Conservation (phyloP, 768 basidiomycete species). For the Leccinum sublutescens region DNA sequence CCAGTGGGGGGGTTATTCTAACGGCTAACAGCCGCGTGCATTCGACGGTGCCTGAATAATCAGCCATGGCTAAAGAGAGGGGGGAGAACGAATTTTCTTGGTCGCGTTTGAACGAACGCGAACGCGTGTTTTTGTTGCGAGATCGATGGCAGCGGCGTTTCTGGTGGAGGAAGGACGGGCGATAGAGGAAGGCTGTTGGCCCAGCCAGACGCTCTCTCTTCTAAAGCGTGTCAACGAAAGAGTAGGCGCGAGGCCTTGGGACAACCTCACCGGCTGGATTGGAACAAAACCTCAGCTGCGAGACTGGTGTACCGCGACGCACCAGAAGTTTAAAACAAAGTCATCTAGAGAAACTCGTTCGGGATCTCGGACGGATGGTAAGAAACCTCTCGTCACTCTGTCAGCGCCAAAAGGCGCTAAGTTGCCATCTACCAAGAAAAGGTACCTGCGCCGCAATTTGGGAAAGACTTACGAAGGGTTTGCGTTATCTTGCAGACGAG, state of each 20-base stretch:
- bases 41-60: slow-evolving; percentile 10
- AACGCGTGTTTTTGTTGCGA: not conserved
- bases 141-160: not conserved
- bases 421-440: too few species aligned
- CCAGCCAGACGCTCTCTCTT: slow-evolving; percentile 20
- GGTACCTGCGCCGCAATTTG: too few species aligned
- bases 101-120: slow-evolving; percentile 19
- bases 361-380: too few species aligned
- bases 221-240: slow-evolving; percentile 9
- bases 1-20: slow-evolving; percentile 15
- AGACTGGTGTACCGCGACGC: slow-evolving; percentile 6
- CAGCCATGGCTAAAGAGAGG: not conserved
- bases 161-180: slow-evolving; percentile 5
- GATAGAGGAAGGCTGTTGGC: slow-evolving; percentile 18
- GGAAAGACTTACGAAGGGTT: too few species aligned
- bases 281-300: slow-evolving; percentile 22
- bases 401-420: too few species aligned
- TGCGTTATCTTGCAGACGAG: too few species aligned
- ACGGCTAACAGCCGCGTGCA: slow-evolving; percentile 15
- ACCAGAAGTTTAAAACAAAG: slow-evolving; percentile 28
- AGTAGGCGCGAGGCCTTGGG: slow-evolving; percentile 8
- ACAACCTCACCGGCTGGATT: slow-evolving; percentile 11
- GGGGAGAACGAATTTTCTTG: not conserved
- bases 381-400: too few species aligned
- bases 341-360: slow-evolving; percentile 19